Percentiles rank a stretch among this genome's conserved stretches.
phyloP scores from a whole-genome alignment of 2,329 filamentous ascomycete genomes.

The Trichophyton simii region DNA sequence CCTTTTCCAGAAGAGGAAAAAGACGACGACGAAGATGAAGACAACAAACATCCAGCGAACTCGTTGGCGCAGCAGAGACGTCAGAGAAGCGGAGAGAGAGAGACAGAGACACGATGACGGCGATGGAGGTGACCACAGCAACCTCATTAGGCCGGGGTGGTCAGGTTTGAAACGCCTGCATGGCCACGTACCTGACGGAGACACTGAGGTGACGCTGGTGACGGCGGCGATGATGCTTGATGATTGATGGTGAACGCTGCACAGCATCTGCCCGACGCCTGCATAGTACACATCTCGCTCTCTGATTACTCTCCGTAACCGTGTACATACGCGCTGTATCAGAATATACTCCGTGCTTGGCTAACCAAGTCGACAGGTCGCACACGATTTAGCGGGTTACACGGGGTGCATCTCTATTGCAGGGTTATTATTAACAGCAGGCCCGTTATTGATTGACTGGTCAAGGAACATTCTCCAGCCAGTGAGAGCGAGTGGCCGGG shows the following conservation, averaged over 20 bases:
- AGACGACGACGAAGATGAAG: neutral
- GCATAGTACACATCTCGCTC: neutral
- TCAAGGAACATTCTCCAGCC: neutral
- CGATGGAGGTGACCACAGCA: neutral
- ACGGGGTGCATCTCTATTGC: neutral
- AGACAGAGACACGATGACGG: neutral
- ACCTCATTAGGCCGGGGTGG: neutral
- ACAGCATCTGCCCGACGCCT: slow-evolving; percentile 4
- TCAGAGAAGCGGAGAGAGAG: neutral
- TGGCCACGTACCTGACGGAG: neutral
- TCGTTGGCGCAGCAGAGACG: neutral
- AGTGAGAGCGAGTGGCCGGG: neutral
- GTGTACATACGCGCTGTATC: neutral
- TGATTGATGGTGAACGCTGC: neutral
- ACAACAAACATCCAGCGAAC: neutral
- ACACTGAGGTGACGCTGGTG: neutral
- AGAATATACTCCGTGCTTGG: neutral
- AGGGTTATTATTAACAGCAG: neutral
- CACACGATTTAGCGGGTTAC: neutral
- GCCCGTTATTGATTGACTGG: neutral
- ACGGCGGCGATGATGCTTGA: neutral
- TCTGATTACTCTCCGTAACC: neutral
- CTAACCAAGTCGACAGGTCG: neutral
- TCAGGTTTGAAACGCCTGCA: neutral
- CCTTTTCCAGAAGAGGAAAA: neutral